Evolutionary conservation across 805 yeast genomes (phyloP).

Genomic region (Schizosaccharomyces cryophilus): DNA sequence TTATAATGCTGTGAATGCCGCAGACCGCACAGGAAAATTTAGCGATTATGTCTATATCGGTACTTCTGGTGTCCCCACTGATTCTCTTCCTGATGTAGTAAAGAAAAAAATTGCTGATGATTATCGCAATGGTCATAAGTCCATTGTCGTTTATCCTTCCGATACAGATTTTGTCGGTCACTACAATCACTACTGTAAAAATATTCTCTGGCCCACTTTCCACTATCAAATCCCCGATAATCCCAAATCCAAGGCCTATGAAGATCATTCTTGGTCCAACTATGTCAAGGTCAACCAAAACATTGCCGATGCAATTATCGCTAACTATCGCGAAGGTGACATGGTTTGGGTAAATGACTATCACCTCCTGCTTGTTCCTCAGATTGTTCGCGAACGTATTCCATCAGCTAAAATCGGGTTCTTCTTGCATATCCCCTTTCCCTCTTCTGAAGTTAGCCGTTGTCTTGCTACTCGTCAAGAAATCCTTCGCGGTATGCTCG

Average conservation of each 20-base stretch:
- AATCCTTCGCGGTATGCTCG: constrained; percentile 63
- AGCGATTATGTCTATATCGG: not conserved
- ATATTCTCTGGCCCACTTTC: constrained; percentile 86
- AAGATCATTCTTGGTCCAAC: constrained; percentile 81
- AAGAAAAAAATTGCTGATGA: not conserved
- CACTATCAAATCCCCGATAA: constrained; percentile 77
- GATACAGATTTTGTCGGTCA: constrained; percentile 76
- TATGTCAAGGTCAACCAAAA: constrained; percentile 51
- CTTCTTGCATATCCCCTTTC: constrained; percentile 78
- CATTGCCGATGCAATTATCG: constrained; percentile 53
- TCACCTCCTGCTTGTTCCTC: constrained; percentile 59
- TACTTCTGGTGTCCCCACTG: not conserved
- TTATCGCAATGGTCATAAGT: constrained; percentile 1
- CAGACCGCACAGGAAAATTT: not conserved
- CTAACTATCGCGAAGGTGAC: constrained; percentile 43
- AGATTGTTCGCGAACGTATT: constrained; percentile 49
- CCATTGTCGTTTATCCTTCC: constrained; percentile 33
- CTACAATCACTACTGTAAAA: constrained; percentile 76
- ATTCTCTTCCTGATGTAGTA: not conserved
- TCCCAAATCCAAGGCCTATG: constrained; percentile 82
- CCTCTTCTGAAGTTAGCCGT: constrained; percentile 79
- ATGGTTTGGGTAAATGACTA: constrained; percentile 83
- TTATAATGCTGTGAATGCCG: not conserved
- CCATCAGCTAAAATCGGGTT: constrained; percentile 55
- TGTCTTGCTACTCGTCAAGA: constrained; percentile 55